These are phyloP conservation scores for Hibiscus tridactylites DNA, from an alignment of 345 rosid genomes.

Conservation along the genomic window DNA sequence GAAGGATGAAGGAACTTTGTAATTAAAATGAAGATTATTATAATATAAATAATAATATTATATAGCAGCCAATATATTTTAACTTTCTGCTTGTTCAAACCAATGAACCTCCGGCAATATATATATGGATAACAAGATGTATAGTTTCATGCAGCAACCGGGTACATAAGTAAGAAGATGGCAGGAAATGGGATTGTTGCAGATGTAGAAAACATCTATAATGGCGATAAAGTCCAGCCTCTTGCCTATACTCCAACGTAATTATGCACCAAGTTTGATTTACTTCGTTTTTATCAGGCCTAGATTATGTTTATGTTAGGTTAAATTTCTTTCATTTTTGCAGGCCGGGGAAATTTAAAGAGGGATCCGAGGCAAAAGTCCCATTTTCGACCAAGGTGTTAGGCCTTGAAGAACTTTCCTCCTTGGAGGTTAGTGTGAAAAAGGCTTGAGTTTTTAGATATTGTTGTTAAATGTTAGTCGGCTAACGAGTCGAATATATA, in stretches of 20 bases:
- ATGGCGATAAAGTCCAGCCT: conserved; percentile 1
- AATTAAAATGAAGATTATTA: background rate
- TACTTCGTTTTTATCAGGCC: background rate
- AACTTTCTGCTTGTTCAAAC: background rate
- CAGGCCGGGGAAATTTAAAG: conserved; percentile 3
- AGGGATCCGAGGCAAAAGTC: background rate
- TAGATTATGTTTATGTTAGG: background rate
- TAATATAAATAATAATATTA: background rate
- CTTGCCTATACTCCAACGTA: conserved; percentile 3
- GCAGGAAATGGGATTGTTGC: conserved; percentile 7
- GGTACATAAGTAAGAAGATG: background rate
- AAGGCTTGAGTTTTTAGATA: background rate
- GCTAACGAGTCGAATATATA: no score
- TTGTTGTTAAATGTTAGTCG: background rate
- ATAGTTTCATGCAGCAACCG: background rate
- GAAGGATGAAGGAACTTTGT: background rate
- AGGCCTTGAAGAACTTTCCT: conserved; percentile 9
- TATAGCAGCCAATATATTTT: background rate
- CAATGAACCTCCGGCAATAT: background rate
- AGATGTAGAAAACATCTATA: conserved; percentile 5
- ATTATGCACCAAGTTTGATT: background rate
- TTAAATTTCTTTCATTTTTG: background rate
- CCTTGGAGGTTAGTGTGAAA: conserved; percentile 1
- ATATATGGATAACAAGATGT: background rate
- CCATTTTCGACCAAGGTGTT: background rate